phyloP scores from a whole-genome alignment of 2,329 filamentous ascomycete genomes.

The Botrytis squamosa region DNA sequence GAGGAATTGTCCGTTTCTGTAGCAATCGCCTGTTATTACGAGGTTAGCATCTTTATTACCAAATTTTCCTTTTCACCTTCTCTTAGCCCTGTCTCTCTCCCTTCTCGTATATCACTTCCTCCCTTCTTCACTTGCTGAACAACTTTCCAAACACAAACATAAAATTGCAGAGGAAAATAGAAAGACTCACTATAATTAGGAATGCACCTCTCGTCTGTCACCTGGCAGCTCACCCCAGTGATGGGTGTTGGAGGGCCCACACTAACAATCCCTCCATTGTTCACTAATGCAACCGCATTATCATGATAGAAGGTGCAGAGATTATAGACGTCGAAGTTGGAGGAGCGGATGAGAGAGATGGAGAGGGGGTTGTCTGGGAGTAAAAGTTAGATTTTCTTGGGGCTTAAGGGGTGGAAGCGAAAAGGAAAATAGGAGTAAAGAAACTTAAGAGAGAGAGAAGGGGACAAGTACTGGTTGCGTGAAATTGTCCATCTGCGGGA shows the following conservation, averaged over 20 bases:
- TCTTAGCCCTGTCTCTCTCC: too few relatives aligned
- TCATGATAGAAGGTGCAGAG: constrained; percentile 9
- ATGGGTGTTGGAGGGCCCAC: constrained; percentile 14
- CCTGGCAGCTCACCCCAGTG: constrained; percentile 3
- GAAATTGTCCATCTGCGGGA: constrained; percentile 4
- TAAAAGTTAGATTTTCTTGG: not conserved
- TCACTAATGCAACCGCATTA: not conserved
- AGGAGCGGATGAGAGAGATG: constrained; percentile 18
- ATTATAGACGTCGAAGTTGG: constrained; percentile 16
- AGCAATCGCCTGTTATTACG: not conserved
- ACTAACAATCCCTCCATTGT: constrained; percentile 15
- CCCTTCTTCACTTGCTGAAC: not conserved
- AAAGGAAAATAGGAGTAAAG: too few relatives aligned
- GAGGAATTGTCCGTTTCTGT: not conserved
- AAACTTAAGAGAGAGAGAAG: not conserved
- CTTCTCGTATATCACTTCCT: not conserved
- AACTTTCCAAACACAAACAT: not conserved
- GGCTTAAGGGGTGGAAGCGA: not conserved
- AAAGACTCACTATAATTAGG: constrained; percentile 15
- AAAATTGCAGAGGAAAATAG: not conserved
- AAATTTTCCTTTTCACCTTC: not conserved
- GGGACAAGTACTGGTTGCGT: not conserved
- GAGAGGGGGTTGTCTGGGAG: constrained; percentile 10
- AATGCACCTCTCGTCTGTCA: constrained; percentile 11
- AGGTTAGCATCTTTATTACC: not conserved